Percentiles rank a stretch among this genome's conserved stretches.
phyloP scores from a whole-genome alignment of 176 grass and related monocot species.

The Canna indica region DNA sequence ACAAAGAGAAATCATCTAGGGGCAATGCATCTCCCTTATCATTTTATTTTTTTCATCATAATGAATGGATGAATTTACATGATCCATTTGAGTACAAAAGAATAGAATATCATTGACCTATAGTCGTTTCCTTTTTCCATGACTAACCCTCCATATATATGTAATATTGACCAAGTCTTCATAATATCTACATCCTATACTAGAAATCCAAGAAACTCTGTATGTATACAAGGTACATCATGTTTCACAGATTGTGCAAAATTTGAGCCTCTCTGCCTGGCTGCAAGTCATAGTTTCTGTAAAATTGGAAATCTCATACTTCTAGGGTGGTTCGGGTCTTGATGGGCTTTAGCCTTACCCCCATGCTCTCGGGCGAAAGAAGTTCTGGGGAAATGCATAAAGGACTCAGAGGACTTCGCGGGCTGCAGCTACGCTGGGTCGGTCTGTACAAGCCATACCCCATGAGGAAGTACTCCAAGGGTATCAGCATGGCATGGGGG shows the following conservation, averaged over 20 bases:
- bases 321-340: slow-evolving; percentile 55
- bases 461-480: slow-evolving; percentile 92
- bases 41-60: slow-evolving; percentile 38
- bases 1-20: background rate
- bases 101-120: slow-evolving; percentile 21
- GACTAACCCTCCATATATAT: no score
- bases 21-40: slow-evolving; percentile 36
- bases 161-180: no score
- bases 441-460: slow-evolving; percentile 81
- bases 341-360: slow-evolving; percentile 92
- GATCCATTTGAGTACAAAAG: slow-evolving; percentile 30
- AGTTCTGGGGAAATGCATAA: slow-evolving; percentile 83
- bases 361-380: slow-evolving; percentile 95
- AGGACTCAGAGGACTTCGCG: slow-evolving; percentile 68
- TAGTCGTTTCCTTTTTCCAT: background rate
- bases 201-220: background rate
- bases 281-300: background rate
- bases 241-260: background rate
- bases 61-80: slow-evolving; percentile 62
- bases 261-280: background rate
- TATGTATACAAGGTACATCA: background rate
- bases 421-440: slow-evolving; percentile 57
- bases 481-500: slow-evolving; percentile 91
- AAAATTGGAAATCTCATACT: slow-evolving; percentile 26
- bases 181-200: background rate